Base-by-base conservation (phyloP, 306 rosid species). In the Inga leiocalycina region DNA sequence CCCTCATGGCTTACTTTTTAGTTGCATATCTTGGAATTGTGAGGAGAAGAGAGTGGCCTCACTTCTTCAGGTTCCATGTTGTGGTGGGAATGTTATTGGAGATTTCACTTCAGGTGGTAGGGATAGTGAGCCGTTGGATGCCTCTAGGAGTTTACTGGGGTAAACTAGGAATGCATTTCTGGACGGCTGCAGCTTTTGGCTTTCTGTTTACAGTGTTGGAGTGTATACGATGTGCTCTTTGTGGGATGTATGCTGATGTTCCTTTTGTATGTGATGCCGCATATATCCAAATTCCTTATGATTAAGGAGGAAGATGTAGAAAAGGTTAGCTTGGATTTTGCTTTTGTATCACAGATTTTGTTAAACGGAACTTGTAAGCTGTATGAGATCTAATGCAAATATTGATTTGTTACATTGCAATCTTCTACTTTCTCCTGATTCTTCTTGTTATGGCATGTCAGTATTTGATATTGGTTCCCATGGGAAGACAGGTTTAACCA, bases 41-140 rank as follows among this genome's bases (percentile, higher is more conserved):
- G 85, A 92, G 99, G 87, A 87, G 98, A 82, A 96, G 93, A 85
- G 99, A 93, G 75, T 96, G 99, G 99, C 99, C 99, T 56, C 99
- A 96, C 84, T 96, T 93, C 88, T 90, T 96, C 86, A 84, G 99
- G 77, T 93, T 88, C 86, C 98, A 93, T 81, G 99, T 96, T 17
- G 99, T 91, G 81, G 85, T 90, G 91, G 99, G 99, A 85, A 92
- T 96, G 99, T 67, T 96, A 32, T 78, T 96, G 85, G 99, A 96
- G 91, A 93, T 96, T 80, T 88, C 94, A 32, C 86, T 96, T 86
- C 99, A 95, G 86, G 98, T 96, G 80, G 80, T 93, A 12, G 99
- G 99, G 62, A 91, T 94, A 4, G 93, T 92, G 79, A 96, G 97
- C 62, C 98, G 94, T 44, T 96, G 99, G 99, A 81, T 96, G 98